Base-by-base conservation (phyloP, 2,329 filamentous ascomycete genomes). In the Xylariaceae sp. region DNA sequence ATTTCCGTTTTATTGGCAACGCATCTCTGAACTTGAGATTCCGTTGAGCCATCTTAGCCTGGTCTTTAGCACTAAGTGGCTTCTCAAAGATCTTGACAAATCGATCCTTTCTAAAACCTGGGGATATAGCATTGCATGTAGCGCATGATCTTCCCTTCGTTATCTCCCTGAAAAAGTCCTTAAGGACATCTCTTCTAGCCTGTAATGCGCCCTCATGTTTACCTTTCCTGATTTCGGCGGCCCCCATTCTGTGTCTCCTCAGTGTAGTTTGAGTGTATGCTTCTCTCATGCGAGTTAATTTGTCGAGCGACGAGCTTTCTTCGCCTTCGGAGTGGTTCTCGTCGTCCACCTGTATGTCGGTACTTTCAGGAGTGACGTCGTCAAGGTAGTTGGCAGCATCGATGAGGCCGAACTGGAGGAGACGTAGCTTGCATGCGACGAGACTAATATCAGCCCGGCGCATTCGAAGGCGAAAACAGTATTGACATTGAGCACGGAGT, bases 11-110 rank as follows among this genome's bases (percentile, higher is more conserved):
- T 20, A 88, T 77, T 12, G 89, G 74, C 65, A 96, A 79, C 2
- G 90, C 88, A 69, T 95, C 90, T 49, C 82, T 81, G 37, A 85
- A 79, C 65, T 86, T 88, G 70, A 92, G 84, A 48, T 79, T 81
- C 45, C 78, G 79, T 57, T 89, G 85, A 2, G 86, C 82, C 89
- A 96, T 96, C 59, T 88, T 86, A 42, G 86, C 82, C 70, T 87
- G 86, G 37, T 95, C 87, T 72, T 96, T 96, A 45, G 81, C 75
- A 45, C 81, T 84, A 54, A 97, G 77, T 1, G 89, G 80, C 70
- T 90, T 95, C 70, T 93, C 88, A 73, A 98, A 99, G 51, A 99
- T 92, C 74, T 98, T 99, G 70, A 93, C 89, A 67, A 87, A 95
- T 43, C 89, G 84, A 68, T 99, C 93, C 72, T 96, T 97, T 65